These are phyloP conservation scores for Boeremia lycopersici DNA, from an alignment of 2,329 filamentous ascomycete species.

Conservation along the genomic window DNA sequence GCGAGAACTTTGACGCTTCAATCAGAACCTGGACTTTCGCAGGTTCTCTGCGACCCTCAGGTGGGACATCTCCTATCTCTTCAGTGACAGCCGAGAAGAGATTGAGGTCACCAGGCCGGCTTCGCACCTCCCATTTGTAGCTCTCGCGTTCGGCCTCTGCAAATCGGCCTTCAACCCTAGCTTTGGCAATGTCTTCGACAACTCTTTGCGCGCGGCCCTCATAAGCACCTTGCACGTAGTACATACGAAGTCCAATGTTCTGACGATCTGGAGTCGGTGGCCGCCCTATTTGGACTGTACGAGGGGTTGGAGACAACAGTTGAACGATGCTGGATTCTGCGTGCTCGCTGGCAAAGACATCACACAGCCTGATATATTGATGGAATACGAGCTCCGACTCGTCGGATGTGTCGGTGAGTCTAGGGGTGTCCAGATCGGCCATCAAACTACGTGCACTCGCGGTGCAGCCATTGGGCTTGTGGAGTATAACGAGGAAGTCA, in stretches of 20 bases:
- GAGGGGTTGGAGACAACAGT: constrained; percentile 63
- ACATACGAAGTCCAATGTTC: constrained; percentile 50
- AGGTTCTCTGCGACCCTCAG: constrained; percentile 69
- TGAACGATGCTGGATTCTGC: constrained; percentile 67
- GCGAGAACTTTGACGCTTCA: constrained; percentile 70
- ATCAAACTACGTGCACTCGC: constrained; percentile 77
- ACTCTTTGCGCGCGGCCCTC: constrained; percentile 78
- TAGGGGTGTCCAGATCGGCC: constrained; percentile 83
- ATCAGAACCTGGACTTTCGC: constrained; percentile 75
- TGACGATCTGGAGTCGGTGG: constrained; percentile 42
- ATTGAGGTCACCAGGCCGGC: constrained; percentile 61
- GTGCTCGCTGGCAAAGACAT: constrained; percentile 73
- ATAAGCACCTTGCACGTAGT: constrained; percentile 75
- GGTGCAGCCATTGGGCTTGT: constrained; percentile 68
- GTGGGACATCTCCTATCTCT: constrained; percentile 66
- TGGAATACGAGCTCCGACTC: constrained; percentile 72
- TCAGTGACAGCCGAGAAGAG: constrained; percentile 73
- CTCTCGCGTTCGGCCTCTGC: constrained; percentile 82
- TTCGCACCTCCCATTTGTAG: constrained; percentile 79
- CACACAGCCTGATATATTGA: constrained; percentile 71
- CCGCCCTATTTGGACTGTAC: constrained; percentile 32
- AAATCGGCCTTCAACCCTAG: constrained; percentile 83
- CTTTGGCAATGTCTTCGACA: constrained; percentile 85
- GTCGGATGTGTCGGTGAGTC: constrained; percentile 47
- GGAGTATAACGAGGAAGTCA: constrained; percentile 78